Conservation (phyloP, 2,329 filamentous ascomycete species). For the Polychaeton citri region DNA sequence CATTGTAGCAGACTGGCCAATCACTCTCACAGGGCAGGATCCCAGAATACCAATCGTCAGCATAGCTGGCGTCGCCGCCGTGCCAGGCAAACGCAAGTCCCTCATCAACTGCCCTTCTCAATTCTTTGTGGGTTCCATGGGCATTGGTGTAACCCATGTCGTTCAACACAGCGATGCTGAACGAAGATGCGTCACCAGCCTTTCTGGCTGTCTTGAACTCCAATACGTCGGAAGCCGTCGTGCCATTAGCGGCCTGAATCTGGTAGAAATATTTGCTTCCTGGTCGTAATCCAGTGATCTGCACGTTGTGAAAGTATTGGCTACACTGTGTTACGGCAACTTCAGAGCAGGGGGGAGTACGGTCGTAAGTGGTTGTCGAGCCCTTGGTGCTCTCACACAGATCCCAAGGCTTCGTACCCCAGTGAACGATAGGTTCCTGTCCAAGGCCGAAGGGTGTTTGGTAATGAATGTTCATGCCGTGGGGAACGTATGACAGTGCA, state of each 20-base stretch:
- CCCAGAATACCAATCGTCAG: conserved; percentile 39
- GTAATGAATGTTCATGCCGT: conserved; percentile 40
- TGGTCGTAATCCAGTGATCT: conserved; percentile 27
- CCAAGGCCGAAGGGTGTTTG: conserved; percentile 42
- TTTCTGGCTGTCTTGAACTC: conserved; percentile 34
- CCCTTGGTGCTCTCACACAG: conserved; percentile 27
- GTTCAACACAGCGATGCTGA: conserved; percentile 36
- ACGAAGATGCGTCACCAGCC: conserved; percentile 28
- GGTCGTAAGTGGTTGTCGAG: conserved; percentile 33
- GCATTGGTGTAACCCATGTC: conserved; percentile 45
- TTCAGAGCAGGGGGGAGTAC: conserved; percentile 37
- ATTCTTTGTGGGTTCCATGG: conserved; percentile 32
- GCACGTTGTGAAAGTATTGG: conserved; percentile 40
- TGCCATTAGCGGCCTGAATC: conserved; percentile 37
- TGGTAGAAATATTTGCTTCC: conserved; percentile 40
- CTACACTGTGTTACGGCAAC: conserved; percentile 36
- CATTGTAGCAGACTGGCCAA: conserved; percentile 42
- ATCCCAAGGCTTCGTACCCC: conserved; percentile 23
- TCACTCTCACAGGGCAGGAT: conserved; percentile 34
- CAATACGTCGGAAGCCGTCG: conserved; percentile 32
- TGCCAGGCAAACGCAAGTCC: conserved; percentile 40
- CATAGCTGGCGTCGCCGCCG: conserved; percentile 39
- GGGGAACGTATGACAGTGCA: conserved; percentile 33
- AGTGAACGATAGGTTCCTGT: conserved; percentile 29
- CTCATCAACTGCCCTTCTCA: conserved; percentile 29